Evolutionary conservation across 345 rosid species (phyloP).

Genomic region (Litchi chinensis): DNA sequence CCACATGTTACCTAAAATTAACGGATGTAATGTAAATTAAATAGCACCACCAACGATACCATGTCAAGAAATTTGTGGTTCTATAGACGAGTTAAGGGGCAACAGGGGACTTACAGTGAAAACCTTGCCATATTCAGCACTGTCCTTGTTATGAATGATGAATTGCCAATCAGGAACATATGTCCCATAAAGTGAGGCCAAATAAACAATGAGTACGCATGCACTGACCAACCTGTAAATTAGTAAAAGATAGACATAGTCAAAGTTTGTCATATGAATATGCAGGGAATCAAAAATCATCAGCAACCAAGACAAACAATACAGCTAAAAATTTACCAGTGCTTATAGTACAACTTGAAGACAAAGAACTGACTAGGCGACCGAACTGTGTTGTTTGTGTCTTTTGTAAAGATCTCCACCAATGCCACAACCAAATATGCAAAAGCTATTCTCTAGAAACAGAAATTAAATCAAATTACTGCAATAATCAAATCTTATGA

Average conservation of each 20-base stretch:
- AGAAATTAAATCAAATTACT: background rate
- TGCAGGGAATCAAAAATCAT: background rate
- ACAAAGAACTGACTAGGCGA: slow-evolving; percentile 45
- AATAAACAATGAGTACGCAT: slow-evolving; percentile 54
- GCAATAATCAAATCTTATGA: background rate
- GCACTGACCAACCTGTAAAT: slow-evolving; percentile 68
- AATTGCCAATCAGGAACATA: slow-evolving; percentile 88
- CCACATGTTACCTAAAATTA: slow-evolving; percentile 66
- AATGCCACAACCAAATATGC: slow-evolving; percentile 71
- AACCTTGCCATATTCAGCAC: slow-evolving; percentile 57
- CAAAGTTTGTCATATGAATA: background rate
- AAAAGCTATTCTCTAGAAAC: slow-evolving; percentile 79
- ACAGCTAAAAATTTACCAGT: slow-evolving; percentile 51
- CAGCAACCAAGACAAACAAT: background rate
- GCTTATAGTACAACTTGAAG: slow-evolving; percentile 60
- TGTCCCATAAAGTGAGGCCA: slow-evolving; percentile 56
- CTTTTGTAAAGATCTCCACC: slow-evolving; percentile 63
- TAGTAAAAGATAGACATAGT: slow-evolving; percentile 6
- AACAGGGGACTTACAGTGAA: slow-evolving; percentile 49
- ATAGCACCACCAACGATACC: background rate
- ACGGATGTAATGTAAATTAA: background rate
- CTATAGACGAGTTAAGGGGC: background rate
- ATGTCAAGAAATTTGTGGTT: background rate
- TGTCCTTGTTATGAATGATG: slow-evolving; percentile 42
- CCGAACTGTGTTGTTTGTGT: slow-evolving; percentile 30